Evolutionary conservation across 2,329 filamentous ascomycete genomes (phyloP), one percentile per base, ranked within the genome.

Genomic region (Orbilia blumenaviensis): DNA sequence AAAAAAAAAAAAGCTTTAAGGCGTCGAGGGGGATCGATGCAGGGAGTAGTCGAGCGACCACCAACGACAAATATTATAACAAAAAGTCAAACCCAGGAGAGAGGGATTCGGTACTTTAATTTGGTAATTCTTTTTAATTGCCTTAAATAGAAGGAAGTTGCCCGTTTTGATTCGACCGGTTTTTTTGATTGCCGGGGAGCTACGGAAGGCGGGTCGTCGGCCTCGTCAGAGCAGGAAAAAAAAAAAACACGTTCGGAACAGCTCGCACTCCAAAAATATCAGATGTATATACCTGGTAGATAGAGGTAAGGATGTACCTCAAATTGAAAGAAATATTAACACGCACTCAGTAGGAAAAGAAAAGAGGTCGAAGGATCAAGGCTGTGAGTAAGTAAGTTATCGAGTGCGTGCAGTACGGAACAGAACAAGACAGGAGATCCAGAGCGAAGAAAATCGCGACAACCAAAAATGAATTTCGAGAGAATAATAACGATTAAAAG

Each of bases 181-280:
- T 50, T n/a, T n/a, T n/a, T n/a, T n/a, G n/a, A n/a, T n/a, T 58
- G 61, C 69, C 69, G 69, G 69, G 69, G 61, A 74, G 69, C 69
- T 66, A 67, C 69, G 69, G 69, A 74, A 74, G 69, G 69, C 69
- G 61, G 69, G 68, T 73, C n/a, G n/a, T n/a, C n/a, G n/a, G n/a
- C 61, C 48, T 54, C 42, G 42, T 34, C 58, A 54, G 58, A n/a
- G n/a, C n/a, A n/a, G n/a, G n/a, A n/a, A n/a, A n/a, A n/a, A n/a
- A n/a, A n/a, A 62, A 52, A 38, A 58, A 42, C 21, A 36, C 25
- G 34, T 8, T 63, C 66, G 44, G 66, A 56, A 63, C 64, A 42
- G n/a, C 48, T 16, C 38, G 56, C 56, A 61, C 29, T 21, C 18
- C 41, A 18, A 34, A 48, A 34, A 46, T 18, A 32, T 5, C 48